Percentiles rank a stretch among this genome's conserved stretches.
Evolutionary conservation across 75 land plant species (phyloP).

Genomic region (Cryptomeria japonica): DNA sequence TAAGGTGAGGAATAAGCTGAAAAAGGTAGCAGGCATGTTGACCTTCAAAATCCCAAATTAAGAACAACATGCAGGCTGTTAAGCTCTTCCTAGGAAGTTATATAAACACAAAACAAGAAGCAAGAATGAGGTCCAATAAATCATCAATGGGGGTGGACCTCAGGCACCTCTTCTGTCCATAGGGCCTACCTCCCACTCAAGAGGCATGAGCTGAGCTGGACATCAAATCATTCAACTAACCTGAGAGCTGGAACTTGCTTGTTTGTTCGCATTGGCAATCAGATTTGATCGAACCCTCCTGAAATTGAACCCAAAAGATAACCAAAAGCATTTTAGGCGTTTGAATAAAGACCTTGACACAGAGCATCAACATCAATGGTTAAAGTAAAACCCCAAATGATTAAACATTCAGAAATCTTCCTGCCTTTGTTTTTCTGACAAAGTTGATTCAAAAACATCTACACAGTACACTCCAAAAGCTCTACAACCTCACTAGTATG

Average conservation of each 20-base stretch:
- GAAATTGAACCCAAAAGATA: constrained; percentile 13
- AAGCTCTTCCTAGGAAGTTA: background rate
- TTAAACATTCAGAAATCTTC: background rate
- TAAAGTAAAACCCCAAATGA: background rate
- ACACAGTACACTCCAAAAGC: background rate
- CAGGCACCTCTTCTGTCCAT: background rate
- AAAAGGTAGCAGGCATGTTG: background rate
- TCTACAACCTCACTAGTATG: background rate
- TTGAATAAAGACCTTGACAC: background rate
- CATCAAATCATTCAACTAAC: background rate
- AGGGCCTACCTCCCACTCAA: too few species aligned
- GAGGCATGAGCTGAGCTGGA: too few species aligned
- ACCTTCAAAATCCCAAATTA: too few species aligned
- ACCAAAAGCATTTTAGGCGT: background rate
- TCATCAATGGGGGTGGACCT: too few species aligned
- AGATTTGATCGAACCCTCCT: constrained; percentile 60
- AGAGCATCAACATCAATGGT: background rate
- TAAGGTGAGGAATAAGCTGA: background rate
- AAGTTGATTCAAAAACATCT: too few species aligned
- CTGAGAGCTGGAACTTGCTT: constrained; percentile 8
- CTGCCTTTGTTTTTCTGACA: too few species aligned
- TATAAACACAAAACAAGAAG: background rate
- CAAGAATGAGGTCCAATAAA: background rate
- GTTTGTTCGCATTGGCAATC: constrained; percentile 36
- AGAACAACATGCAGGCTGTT: background rate